These are phyloP conservation scores for Ilyonectria sp. DNA, from an alignment of 2,329 filamentous ascomycete genomes.

Conservation along the genomic window DNA sequence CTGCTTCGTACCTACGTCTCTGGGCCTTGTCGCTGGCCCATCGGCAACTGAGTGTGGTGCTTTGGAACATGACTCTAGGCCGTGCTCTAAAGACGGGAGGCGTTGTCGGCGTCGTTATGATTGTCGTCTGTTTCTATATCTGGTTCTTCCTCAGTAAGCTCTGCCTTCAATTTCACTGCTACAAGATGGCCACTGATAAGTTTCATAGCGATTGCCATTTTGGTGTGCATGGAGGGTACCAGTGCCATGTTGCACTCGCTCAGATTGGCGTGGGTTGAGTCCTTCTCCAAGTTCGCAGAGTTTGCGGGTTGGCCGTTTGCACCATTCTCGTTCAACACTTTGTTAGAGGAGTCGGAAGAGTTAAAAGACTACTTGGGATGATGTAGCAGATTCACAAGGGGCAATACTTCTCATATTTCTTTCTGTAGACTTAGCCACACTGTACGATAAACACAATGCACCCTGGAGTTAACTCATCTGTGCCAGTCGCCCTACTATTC, in stretches of 20 bases:
- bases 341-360: constrained; percentile 86
- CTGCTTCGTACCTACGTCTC: constrained; percentile 96
- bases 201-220: constrained; percentile 66
- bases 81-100: constrained; percentile 80
- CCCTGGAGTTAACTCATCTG: no score
- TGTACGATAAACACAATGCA: constrained; percentile 1
- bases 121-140: constrained; percentile 85
- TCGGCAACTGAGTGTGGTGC: constrained; percentile 95
- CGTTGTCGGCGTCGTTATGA: constrained; percentile 80
- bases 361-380: constrained; percentile 69
- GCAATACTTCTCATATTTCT: constrained; percentile 7
- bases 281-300: constrained; percentile 97
- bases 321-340: constrained; percentile 88
- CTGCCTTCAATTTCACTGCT: not conserved
- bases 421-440: constrained; percentile 3
- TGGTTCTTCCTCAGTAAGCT: constrained; percentile 86
- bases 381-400: constrained; percentile 16
- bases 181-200: constrained; percentile 42
- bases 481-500: no score
- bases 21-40: constrained; percentile 98
- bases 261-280: constrained; percentile 95
- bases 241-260: constrained; percentile 96
- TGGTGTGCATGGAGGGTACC: constrained; percentile 96
- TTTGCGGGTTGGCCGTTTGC: constrained; percentile 90
- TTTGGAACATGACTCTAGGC: constrained; percentile 96